Conservation (phyloP, 345 rosid genomes). For the Salix udensis region DNA sequence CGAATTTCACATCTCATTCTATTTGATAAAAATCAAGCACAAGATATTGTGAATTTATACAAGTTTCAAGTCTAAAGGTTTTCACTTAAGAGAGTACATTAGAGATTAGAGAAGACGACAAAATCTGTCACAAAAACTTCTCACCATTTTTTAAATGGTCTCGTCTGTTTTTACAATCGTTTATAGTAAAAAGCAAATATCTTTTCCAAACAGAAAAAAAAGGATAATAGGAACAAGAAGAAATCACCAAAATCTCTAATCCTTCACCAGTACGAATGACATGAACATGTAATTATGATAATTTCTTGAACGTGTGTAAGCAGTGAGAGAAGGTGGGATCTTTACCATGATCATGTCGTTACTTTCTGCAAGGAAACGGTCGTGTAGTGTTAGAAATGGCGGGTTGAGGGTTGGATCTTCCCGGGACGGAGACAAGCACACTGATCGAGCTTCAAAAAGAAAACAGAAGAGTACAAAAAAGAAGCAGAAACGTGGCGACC, state of each 20-base stretch:
- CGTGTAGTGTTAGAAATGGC: background rate
- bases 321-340: conserved; percentile 17
- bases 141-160: conserved; percentile 30
- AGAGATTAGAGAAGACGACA: background rate
- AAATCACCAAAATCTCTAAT: background rate
- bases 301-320: background rate
- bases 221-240: background rate
- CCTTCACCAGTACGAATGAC: too few species aligned
- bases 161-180: conserved; percentile 24
- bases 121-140: conserved; percentile 23
- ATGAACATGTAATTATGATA: too few species aligned
- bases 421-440: background rate
- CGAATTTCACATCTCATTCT: too few species aligned
- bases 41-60: rapidly evolving
- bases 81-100: too few species aligned
- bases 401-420: background rate
- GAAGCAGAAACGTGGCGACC: conserved; percentile 12
- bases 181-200: background rate
- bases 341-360: background rate
- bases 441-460: background rate
- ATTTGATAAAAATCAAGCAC: too few species aligned
- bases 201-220: background rate
- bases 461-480: background rate
- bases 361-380: conserved; percentile 13
- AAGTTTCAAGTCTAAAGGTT: too few species aligned